Percentiles rank a stretch among this genome's conserved stretches.
phyloP scores from a whole-genome alignment of 495 filamentous ascomycete species.

The Penicillium flavigenum region DNA sequence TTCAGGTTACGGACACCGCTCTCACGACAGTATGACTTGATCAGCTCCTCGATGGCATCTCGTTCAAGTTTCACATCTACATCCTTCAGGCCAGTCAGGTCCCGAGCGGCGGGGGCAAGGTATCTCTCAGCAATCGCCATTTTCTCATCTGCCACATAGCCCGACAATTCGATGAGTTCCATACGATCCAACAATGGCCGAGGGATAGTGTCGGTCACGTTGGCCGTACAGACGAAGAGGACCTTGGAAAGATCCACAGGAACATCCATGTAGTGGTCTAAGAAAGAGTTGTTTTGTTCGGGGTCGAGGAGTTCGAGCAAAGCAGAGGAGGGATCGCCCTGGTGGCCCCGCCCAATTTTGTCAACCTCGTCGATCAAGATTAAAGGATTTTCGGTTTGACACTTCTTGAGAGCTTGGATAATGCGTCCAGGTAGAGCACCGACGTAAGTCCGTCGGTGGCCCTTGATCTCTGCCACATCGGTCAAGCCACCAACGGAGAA shows the following conservation, averaged over 20 bases:
- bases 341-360: conserved; percentile 94
- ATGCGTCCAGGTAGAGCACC: conserved; percentile 94
- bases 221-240: conserved; percentile 98
- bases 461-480: conserved; percentile 99
- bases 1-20: conserved; percentile 97
- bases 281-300: conserved; percentile 95
- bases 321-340: conserved; percentile 94
- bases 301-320: conserved; percentile 93
- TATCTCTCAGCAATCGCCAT: conserved; percentile 97
- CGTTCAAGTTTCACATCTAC: conserved; percentile 82
- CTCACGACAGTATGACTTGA: conserved; percentile 97
- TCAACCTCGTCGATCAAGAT: conserved; percentile 98
- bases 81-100: conserved; percentile 84
- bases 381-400: conserved; percentile 96
- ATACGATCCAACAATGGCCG: conserved; percentile 93
- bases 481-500: conserved; percentile 97
- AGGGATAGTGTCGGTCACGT: conserved; percentile 98
- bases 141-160: conserved; percentile 98
- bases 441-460: conserved; percentile 94
- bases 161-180: conserved; percentile 96
- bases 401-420: conserved; percentile 98
- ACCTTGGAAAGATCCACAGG: conserved; percentile 98
- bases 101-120: conserved; percentile 86
- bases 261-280: conserved; percentile 99
- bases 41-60: conserved; percentile 89